Conservation (phyloP, 2,329 filamentous ascomycete species). For the Phaeoacremonium minimum region DNA sequence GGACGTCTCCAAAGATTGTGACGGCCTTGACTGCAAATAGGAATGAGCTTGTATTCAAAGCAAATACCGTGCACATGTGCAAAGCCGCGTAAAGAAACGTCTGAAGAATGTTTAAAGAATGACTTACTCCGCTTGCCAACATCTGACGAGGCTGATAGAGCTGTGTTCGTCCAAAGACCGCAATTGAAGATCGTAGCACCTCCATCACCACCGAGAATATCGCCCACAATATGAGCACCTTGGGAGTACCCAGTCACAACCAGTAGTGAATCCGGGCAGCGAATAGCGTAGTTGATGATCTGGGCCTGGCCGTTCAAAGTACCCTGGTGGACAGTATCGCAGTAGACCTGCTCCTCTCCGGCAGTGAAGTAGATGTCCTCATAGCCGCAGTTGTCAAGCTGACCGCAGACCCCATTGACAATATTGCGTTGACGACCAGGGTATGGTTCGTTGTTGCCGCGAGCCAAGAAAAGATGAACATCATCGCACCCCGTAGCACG, state of each 20-base stretch:
- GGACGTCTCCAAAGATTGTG: slow-evolving; percentile 8
- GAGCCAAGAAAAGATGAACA: slow-evolving; percentile 3
- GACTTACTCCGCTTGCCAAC: not conserved
- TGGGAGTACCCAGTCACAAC: slow-evolving; percentile 4
- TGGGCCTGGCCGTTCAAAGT: slow-evolving; percentile 2
- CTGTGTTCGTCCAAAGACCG: not conserved
- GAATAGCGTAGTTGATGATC: slow-evolving; percentile 2
- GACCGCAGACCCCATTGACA: slow-evolving; percentile 1
- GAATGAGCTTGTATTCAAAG: too few relatives aligned
- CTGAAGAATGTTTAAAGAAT: too few relatives aligned
- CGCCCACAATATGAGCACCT: slow-evolving; percentile 3
- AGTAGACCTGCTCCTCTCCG: slow-evolving; percentile 1
- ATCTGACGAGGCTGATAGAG: not conserved
- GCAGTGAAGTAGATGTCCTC: slow-evolving; percentile 3
- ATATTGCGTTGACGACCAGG: not conserved
- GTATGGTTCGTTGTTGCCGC: slow-evolving; percentile 4
- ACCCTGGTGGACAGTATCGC: slow-evolving; percentile 1
- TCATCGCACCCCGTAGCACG: slow-evolving; percentile 3
- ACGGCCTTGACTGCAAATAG: not conserved
- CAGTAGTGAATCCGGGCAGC: slow-evolving; percentile 3
- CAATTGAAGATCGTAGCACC: not conserved
- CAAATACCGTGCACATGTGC: too few relatives aligned
- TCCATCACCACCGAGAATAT: slow-evolving; percentile 6
- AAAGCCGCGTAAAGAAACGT: too few relatives aligned
- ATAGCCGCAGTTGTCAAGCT: slow-evolving; percentile 3